These are phyloP conservation scores for Emergomyces pasteurianus DNA, from an alignment of 2,329 filamentous ascomycete genomes.

Conservation along the genomic window DNA sequence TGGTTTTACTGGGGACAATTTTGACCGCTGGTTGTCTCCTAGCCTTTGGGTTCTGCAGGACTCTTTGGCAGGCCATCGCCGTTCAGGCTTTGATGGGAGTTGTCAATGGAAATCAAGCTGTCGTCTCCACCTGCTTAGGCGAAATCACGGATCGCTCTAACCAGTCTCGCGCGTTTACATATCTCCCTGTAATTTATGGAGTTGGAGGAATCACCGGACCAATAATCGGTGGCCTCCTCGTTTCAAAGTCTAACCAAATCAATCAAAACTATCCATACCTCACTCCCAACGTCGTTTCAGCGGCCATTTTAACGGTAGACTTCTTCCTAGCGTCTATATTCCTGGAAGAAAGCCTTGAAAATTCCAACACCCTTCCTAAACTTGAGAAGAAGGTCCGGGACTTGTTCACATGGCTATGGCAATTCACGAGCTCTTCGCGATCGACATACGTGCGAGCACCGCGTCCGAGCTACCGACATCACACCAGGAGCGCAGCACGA, in stretches of 20 bases:
- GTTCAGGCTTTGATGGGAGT: slow-evolving; percentile 86
- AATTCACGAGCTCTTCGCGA: slow-evolving; percentile 47
- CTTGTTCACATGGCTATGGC: slow-evolving; percentile 57
- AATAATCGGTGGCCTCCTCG: slow-evolving; percentile 74
- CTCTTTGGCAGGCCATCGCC: slow-evolving; percentile 69
- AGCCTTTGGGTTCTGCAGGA: slow-evolving; percentile 74
- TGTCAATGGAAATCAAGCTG: slow-evolving; percentile 87
- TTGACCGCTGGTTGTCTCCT: slow-evolving; percentile 70
- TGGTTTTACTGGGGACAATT: slow-evolving; percentile 71
- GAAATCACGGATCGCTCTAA: slow-evolving; percentile 94
- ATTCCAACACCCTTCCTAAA: slow-evolving; percentile 49
- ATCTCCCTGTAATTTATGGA: slow-evolving; percentile 91
- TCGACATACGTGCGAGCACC: slow-evolving; percentile 46
- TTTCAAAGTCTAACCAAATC: slow-evolving; percentile 50
- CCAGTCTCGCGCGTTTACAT: slow-evolving; percentile 86
- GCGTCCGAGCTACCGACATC: slow-evolving; percentile 18
- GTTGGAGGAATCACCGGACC: slow-evolving; percentile 88
- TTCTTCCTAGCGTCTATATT: slow-evolving; percentile 65
- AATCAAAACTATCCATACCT: slow-evolving; percentile 63
- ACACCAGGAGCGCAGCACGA: slow-evolving; percentile 14
- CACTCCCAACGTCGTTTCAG: slow-evolving; percentile 68
- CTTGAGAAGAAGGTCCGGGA: slow-evolving; percentile 46
- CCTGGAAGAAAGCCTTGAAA: slow-evolving; percentile 75
- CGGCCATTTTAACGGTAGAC: slow-evolving; percentile 58
- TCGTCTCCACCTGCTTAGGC: slow-evolving; percentile 85